Evolutionary conservation across 768 basidiomycete genomes (phyloP).

Genomic region (Naganishia vishniacii): DNA sequence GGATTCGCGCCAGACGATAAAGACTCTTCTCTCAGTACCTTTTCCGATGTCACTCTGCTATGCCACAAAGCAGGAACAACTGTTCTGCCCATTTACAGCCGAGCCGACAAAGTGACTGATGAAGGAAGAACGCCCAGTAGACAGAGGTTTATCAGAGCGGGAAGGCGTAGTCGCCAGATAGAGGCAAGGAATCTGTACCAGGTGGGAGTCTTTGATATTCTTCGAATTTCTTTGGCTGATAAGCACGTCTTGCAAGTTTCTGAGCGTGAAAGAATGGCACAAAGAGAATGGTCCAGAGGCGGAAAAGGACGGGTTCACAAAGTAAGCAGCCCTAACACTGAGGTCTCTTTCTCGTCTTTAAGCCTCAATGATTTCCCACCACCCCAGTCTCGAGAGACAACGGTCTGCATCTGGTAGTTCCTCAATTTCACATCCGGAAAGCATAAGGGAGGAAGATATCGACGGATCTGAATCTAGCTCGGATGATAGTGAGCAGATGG

Average conservation of each 20-base stretch:
- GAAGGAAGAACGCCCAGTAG: conserved; percentile 21
- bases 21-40: conserved; percentile 52
- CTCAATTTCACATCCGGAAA: conserved; percentile 12
- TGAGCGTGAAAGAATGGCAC: conserved; percentile 61
- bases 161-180: conserved; percentile 66
- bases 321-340: not conserved
- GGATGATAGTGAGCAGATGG: conserved; percentile 14
- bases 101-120: conserved; percentile 31
- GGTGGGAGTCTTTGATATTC: conserved; percentile 27
- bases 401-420: not conserved
- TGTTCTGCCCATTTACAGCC: conserved; percentile 44
- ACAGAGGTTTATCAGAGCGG: conserved; percentile 54
- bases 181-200: conserved; percentile 88
- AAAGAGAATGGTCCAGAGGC: not conserved
- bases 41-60: conserved; percentile 89
- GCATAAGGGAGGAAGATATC: conserved; percentile 9
- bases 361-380: not conserved
- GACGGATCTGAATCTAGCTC: conserved; percentile 9
- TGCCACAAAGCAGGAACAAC: conserved; percentile 89
- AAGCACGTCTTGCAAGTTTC: conserved; percentile 52
- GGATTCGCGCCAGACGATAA: not conserved
- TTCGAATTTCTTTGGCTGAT: not conserved
- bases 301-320: not conserved
- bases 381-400: not conserved
- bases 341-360: too few species aligned